Base-by-base conservation (phyloP, 805 yeast species). In the Saitoella complicata region DNA sequence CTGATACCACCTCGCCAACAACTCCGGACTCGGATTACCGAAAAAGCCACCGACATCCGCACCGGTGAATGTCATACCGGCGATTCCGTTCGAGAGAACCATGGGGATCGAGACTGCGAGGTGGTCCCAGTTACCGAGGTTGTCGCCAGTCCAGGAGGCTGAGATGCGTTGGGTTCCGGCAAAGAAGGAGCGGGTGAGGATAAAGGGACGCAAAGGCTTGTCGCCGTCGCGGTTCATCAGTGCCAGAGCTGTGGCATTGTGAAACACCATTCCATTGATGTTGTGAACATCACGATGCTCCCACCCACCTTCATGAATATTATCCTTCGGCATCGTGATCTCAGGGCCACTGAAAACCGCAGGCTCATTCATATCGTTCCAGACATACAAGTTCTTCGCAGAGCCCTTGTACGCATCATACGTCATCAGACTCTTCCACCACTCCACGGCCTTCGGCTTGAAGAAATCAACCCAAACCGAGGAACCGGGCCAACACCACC, bases 301-400 rank as follows among this genome's bases (percentile, higher is more conserved):
- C 75, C 78, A 78, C 11, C 76, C 72, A 3, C 85, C 94, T 56
- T 66, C 71, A 53, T 88, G 95, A 36, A 87, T 54, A 21, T 72
- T 63, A 60, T 86, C 94, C 53, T 80, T 80, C 33, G 93, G 94
- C 13, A 91, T 76, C 0, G 93, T 66, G 0, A 95, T 85, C 60
- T 91, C 98, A 1, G 97, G 94, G 1, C 97, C 98, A 53, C 79
- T 75, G 58, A 91, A 91, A 5, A 91, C 80, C 0, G 96, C 84
- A 1, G 97, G 96, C 63, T 91, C 99, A 62, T 82, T 84, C 99
- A 91, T 91, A 60, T 91, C 98, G 61, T 88, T 91, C 99, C 99
- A 91, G 12, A 91, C 65, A 55, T 79, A 79, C 40, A 85, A 60
- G 56, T 91, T 91, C 9, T 71, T 65, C 7, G 80, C 71, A 39